Conservation (phyloP, 169 alveolate species). For the Plasmodium coatneyi region DNA sequence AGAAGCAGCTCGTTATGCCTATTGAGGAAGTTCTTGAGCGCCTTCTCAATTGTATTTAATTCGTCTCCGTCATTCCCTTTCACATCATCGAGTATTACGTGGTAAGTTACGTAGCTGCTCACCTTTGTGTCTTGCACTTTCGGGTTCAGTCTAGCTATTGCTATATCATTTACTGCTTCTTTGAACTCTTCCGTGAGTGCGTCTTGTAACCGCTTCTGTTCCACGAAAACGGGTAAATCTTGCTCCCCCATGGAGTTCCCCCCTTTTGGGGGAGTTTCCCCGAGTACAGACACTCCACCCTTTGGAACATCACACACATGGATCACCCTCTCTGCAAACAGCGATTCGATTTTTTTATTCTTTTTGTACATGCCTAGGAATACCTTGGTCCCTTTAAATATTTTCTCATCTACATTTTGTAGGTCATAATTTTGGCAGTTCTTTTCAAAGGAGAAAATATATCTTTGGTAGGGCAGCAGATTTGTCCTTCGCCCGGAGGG, state of each 20-base stretch:
- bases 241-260: too few relatives aligned
- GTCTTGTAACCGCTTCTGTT: background rate
- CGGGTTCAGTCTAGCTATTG: conserved; percentile 17
- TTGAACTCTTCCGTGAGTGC: conserved; percentile 3
- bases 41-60: background rate
- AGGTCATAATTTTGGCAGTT: conserved; percentile 20
- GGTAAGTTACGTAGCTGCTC: conserved; percentile 49
- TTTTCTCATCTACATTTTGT: conserved; percentile 27
- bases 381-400: conserved; percentile 35
- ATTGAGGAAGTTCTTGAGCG: conserved; percentile 16
- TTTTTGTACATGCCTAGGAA: conserved; percentile 35
- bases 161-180: conserved; percentile 49
- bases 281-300: background rate
- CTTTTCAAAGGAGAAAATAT: conserved; percentile 25
- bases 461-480: conserved; percentile 54
- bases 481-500: background rate
- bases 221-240: background rate
- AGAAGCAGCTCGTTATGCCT: conserved; percentile 33
- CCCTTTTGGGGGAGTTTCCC: background rate
- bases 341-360: conserved; percentile 15
- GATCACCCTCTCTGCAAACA: conserved; percentile 50
- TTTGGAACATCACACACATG: conserved; percentile 16
- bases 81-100: background rate
- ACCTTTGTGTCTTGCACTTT: conserved; percentile 15
- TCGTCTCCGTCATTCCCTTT: background rate